phyloP scores from a whole-genome alignment of 768 basidiomycete species.

The Goffeauzyma gilvescens region DNA sequence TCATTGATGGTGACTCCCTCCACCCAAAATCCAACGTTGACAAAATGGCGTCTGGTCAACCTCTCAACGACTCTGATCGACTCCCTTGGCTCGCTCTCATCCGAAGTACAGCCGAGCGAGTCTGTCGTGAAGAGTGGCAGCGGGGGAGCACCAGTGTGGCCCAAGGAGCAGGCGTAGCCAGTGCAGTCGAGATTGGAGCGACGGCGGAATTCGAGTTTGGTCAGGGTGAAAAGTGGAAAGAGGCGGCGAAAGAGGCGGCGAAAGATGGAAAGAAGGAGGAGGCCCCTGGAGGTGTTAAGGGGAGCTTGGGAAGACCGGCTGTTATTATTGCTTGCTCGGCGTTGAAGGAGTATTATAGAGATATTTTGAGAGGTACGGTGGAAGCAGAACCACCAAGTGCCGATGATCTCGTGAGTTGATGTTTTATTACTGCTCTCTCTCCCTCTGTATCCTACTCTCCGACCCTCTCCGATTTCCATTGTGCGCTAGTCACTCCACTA shows the following conservation, averaged over 20 bases:
- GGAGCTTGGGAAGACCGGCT: slow-evolving; percentile 34
- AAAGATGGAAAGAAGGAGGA: not conserved
- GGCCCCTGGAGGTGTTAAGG: slow-evolving; percentile 7
- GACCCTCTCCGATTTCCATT: not conserved
- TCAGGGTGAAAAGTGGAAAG: slow-evolving; percentile 8
- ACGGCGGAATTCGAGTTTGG: slow-evolving; percentile 15
- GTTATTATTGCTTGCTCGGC: slow-evolving; percentile 77
- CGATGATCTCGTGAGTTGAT: slow-evolving; percentile 22
- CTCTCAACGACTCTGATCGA: slow-evolving; percentile 64
- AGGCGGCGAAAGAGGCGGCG: not conserved
- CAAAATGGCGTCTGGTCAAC: slow-evolving; percentile 64
- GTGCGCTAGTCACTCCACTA: too few relatives aligned
- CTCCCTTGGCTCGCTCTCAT: slow-evolving; percentile 67
- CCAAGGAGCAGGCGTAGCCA: not conserved
- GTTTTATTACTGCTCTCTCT: not conserved
- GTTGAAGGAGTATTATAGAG: slow-evolving; percentile 61
- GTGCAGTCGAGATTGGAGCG: slow-evolving; percentile 1
- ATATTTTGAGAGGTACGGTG: slow-evolving; percentile 49
- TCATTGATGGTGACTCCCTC: slow-evolving; percentile 73
- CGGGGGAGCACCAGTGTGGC: too few relatives aligned
- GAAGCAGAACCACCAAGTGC: slow-evolving; percentile 20
- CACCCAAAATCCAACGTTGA: slow-evolving; percentile 63
- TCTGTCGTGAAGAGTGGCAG: slow-evolving; percentile 24
- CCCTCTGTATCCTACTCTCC: not conserved
- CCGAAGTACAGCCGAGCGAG: slow-evolving; percentile 44